Conservation (phyloP, 2,329 filamentous ascomycete genomes). For the Colletotrichum spaethianum region DNA sequence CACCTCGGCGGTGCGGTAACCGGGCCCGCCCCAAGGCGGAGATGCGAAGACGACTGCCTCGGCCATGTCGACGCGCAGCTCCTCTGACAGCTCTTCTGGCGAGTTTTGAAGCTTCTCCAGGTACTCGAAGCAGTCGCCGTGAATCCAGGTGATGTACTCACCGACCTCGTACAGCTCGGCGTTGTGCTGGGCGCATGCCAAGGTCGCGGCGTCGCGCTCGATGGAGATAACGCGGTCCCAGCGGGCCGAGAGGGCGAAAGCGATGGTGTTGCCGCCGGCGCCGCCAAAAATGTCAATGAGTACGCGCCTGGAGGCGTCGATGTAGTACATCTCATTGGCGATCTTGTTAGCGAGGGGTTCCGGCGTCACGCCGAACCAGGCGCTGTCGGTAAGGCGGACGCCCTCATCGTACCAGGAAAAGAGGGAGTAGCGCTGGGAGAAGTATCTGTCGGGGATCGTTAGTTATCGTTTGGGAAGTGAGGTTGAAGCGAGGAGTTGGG, state of each 20-base stretch:
- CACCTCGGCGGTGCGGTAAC: constrained; percentile 72
- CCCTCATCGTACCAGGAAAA: constrained; percentile 91
- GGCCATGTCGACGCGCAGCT: constrained; percentile 57
- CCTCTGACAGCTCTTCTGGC: constrained; percentile 54
- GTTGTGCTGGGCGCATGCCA: constrained; percentile 94
- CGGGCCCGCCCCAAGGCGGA: constrained; percentile 73
- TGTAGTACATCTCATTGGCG: constrained; percentile 77
- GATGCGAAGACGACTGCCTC: constrained; percentile 68
- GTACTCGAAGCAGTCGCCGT: constrained; percentile 88
- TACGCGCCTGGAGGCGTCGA: constrained; percentile 69
- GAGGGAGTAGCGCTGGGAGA: constrained; percentile 88
- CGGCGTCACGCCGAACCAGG: constrained; percentile 97
- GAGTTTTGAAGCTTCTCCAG: constrained; percentile 63
- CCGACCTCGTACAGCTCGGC: constrained; percentile 86
- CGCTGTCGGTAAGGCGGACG: constrained; percentile 90
- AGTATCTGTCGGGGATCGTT: constrained; percentile 75
- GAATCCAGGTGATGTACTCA: constrained; percentile 83
- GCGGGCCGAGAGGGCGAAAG: constrained; percentile 85
- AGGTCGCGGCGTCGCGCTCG: constrained; percentile 83
- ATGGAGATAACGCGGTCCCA: constrained; percentile 91
- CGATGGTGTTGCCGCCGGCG: constrained; percentile 93
- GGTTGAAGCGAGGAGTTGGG: background rate
- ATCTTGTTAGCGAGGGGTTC: constrained; percentile 91
- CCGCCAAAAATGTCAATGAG: constrained; percentile 93
- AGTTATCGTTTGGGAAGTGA: background rate